These are phyloP conservation scores for Moricandia moricandioides DNA, from an alignment of 345 rosid species.

Conservation along the genomic window DNA sequence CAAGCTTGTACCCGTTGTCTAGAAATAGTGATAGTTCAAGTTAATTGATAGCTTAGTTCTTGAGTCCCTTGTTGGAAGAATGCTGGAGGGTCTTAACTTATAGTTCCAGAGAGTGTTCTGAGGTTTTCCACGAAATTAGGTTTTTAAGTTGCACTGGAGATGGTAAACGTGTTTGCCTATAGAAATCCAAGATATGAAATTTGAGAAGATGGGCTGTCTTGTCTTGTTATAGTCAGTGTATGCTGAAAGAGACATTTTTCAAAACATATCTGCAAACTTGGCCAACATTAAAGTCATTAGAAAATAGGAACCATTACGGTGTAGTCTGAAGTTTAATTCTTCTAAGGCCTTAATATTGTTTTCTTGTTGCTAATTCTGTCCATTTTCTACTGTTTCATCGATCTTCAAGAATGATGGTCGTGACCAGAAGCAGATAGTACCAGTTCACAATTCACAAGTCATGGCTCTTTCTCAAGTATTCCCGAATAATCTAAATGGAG, in stretches of 20 bases:
- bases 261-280: slow-evolving; percentile 15
- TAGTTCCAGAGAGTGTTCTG: not conserved
- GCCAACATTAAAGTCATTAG: slow-evolving; percentile 1
- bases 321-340: slow-evolving; percentile 12
- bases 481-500: slow-evolving; percentile 80
- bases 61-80: not conserved
- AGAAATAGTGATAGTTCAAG: slow-evolving; percentile 9
- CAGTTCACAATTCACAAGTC: slow-evolving; percentile 76
- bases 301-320: not conserved
- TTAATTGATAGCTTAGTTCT: not conserved
- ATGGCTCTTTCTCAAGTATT: slow-evolving; percentile 81
- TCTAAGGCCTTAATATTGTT: slow-evolving; percentile 16
- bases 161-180: slow-evolving; percentile 1
- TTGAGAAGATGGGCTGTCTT: slow-evolving; percentile 14
- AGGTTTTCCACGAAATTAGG: not conserved
- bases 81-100: slow-evolving; percentile 3
- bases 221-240: not conserved
- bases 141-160: slow-evolving; percentile 8
- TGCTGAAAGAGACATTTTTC: slow-evolving; percentile 4
- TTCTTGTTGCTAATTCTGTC: slow-evolving; percentile 28
- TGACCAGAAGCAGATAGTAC: slow-evolving; percentile 65
- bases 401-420: slow-evolving; percentile 66
- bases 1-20: not conserved
- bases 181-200: not conserved
- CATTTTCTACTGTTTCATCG: slow-evolving; percentile 30